phyloP scores from a whole-genome alignment of 352 stramenopile genomes.

The Phytopythium aichiense region DNA sequence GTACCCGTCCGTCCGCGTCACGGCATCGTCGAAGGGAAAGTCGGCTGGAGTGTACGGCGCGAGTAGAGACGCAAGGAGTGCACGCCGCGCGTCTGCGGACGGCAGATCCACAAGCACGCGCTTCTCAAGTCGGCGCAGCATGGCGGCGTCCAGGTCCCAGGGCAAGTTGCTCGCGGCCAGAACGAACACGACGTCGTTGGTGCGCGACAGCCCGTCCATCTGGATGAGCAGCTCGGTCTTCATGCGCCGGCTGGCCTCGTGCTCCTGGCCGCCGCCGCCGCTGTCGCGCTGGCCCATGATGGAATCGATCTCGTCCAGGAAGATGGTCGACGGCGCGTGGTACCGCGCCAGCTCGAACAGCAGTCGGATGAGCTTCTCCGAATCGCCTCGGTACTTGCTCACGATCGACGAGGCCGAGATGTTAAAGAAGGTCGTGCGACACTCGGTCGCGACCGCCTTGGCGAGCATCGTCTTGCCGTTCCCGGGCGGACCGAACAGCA shows the following conservation, averaged over 20 bases:
- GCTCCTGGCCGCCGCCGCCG: slow-evolving; percentile 62
- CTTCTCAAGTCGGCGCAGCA: slow-evolving; percentile 83
- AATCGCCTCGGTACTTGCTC: slow-evolving; percentile 84
- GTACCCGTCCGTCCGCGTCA: slow-evolving; percentile 62
- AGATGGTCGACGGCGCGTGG: slow-evolving; percentile 84
- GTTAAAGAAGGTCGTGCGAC: slow-evolving; percentile 87
- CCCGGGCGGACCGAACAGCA: slow-evolving; percentile 82
- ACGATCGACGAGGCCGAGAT: slow-evolving; percentile 86
- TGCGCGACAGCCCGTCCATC: slow-evolving; percentile 83
- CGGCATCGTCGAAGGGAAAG: slow-evolving; percentile 51
- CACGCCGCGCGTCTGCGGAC: slow-evolving; percentile 44
- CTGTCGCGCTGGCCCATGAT: slow-evolving; percentile 88
- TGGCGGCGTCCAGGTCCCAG: slow-evolving; percentile 76
- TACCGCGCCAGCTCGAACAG: slow-evolving; percentile 80
- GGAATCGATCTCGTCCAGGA: slow-evolving; percentile 86
- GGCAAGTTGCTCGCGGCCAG: slow-evolving; percentile 79
- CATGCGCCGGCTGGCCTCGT: slow-evolving; percentile 83
- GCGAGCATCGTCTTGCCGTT: slow-evolving; percentile 90
- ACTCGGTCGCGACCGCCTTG: slow-evolving; percentile 82
- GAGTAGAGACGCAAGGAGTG: slow-evolving; percentile 60
- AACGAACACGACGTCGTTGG: slow-evolving; percentile 78
- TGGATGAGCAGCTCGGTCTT: slow-evolving; percentile 87
- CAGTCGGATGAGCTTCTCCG: slow-evolving; percentile 84
- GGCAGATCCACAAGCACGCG: slow-evolving; percentile 76
- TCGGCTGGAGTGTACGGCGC: slow-evolving; percentile 44